A percentile compares a stretch with the other conserved stretches of the same genome.
Conservation (phyloP, 768 basidiomycete genomes). For the Macrocybe gigantea region DNA sequence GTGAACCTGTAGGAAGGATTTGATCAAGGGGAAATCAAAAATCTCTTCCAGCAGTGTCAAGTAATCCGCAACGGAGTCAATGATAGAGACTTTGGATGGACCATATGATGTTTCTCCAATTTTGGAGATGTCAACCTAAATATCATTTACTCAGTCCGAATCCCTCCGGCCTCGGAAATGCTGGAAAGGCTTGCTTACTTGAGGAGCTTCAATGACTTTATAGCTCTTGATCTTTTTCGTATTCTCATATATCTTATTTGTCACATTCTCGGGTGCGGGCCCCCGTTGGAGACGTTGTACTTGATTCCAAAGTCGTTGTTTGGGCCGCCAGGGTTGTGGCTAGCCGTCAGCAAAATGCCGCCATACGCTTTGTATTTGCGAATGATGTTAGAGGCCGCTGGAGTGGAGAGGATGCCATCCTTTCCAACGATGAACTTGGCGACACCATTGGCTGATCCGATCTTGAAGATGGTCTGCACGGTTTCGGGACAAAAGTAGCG, state of each 20-base stretch:
- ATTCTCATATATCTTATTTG: constrained; percentile 91
- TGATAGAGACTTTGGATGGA: constrained; percentile 79
- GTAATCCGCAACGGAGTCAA: constrained; percentile 93
- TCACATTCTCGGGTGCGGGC: constrained; percentile 96
- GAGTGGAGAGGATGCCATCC: constrained; percentile 90
- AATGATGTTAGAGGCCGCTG: constrained; percentile 94
- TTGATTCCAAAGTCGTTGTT: constrained; percentile 99
- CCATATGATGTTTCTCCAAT: constrained; percentile 78
- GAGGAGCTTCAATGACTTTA: constrained; percentile 73
- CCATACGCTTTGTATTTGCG: constrained; percentile 94
- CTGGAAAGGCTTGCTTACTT: constrained; percentile 41
- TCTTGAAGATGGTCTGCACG: constrained; percentile 87
- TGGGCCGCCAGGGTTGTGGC: constrained; percentile 98
- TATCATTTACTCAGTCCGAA: not conserved
- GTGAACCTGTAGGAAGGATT: constrained; percentile 74
- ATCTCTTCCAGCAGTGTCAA: constrained; percentile 76
- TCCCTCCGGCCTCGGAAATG: too few relatives aligned
- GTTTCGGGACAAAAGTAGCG: constrained; percentile 85
- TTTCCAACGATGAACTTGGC: constrained; percentile 89
- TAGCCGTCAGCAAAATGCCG: constrained; percentile 94
- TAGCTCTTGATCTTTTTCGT: constrained; percentile 84
- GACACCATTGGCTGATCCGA: constrained; percentile 93
- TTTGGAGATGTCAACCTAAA: constrained; percentile 78
- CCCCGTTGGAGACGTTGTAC: constrained; percentile 97
- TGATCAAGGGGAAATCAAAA: constrained; percentile 94